Percentiles rank a stretch among this genome's conserved stretches.
Conservation (phyloP, 768 basidiomycete genomes). For the Tephrocybe sp. region DNA sequence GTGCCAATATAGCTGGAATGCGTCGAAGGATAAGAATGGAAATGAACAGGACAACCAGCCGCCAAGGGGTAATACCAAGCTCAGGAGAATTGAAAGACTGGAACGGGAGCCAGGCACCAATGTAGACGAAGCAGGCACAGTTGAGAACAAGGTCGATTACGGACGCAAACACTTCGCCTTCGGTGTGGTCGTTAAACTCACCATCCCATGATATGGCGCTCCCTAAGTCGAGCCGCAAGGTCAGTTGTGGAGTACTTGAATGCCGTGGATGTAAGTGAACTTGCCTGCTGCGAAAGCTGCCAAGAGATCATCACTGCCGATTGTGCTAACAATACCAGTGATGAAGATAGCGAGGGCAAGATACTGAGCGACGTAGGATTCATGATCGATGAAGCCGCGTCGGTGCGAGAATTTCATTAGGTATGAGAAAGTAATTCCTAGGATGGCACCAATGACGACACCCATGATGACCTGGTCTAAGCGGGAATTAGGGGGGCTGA, state of each 20-base stretch:
- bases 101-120: constrained; percentile 86
- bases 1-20: constrained; percentile 71
- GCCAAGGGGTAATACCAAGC: constrained; percentile 68
- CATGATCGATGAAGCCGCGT: constrained; percentile 68
- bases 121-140: constrained; percentile 78
- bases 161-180: constrained; percentile 84
- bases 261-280: constrained; percentile 7
- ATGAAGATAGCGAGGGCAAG: constrained; percentile 71
- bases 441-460: constrained; percentile 56
- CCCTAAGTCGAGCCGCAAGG: no score
- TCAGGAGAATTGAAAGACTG: constrained; percentile 51
- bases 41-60: constrained; percentile 66
- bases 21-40: constrained; percentile 73
- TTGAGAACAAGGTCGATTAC: constrained; percentile 88
- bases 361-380: constrained; percentile 90
- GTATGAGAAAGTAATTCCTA: constrained; percentile 65
- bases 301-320: constrained; percentile 86
- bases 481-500: background rate
- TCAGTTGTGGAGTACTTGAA: background rate
- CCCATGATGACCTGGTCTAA: constrained; percentile 85
- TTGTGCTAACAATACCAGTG: constrained; percentile 71
- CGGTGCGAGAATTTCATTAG: constrained; percentile 71
- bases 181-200: constrained; percentile 76
- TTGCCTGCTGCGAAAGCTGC: constrained; percentile 82
- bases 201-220: constrained; percentile 85